Percentiles rank a stretch among this genome's conserved stretches.
Conservation (phyloP, 257 asterid genomes). For the Dorcoceras hygrometricum region DNA sequence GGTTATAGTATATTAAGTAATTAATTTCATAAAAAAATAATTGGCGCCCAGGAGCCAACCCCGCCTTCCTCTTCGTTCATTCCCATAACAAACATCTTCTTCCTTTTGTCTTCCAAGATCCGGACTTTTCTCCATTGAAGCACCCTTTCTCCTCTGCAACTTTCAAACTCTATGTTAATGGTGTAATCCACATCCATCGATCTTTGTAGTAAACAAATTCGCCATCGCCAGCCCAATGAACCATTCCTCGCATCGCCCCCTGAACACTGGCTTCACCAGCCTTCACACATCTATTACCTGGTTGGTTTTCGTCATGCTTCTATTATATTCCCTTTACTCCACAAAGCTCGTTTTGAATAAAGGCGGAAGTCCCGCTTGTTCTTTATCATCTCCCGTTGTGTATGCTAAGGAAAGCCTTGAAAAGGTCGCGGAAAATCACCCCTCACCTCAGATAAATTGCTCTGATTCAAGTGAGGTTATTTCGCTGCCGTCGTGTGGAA, state of each 20-base stretch:
- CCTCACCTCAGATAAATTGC: conserved; percentile 2
- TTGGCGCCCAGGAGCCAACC: neutral
- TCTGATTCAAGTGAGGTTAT: neutral
- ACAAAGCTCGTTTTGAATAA: conserved; percentile 27
- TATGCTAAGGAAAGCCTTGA: conserved; percentile 20
- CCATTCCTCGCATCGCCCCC: conserved; percentile 22
- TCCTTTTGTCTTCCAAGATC: conserved; percentile 34
- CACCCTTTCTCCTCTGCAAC: conserved; percentile 16
- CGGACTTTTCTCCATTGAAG: conserved; percentile 36
- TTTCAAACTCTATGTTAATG: conserved; percentile 11
- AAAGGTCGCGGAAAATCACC: neutral
- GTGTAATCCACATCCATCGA: neutral
- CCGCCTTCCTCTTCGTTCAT: conserved; percentile 25
- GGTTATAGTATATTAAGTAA: too few species aligned
- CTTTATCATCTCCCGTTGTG: conserved; percentile 16
- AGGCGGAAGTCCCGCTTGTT: conserved; percentile 14
- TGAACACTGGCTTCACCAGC: conserved; percentile 21
- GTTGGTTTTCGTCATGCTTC: conserved; percentile 21
- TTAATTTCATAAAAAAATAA: neutral
- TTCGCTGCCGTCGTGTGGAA: neutral
- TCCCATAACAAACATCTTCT: conserved; percentile 21
- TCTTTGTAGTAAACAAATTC: neutral
- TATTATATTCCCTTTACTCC: conserved; percentile 36
- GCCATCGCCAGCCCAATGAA: conserved; percentile 21
- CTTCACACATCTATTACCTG: conserved; percentile 29